Percentiles rank a stretch among this genome's conserved stretches.
phyloP scores from a whole-genome alignment of 1,139 yeast genomes.

The Taphrina confusa region DNA sequence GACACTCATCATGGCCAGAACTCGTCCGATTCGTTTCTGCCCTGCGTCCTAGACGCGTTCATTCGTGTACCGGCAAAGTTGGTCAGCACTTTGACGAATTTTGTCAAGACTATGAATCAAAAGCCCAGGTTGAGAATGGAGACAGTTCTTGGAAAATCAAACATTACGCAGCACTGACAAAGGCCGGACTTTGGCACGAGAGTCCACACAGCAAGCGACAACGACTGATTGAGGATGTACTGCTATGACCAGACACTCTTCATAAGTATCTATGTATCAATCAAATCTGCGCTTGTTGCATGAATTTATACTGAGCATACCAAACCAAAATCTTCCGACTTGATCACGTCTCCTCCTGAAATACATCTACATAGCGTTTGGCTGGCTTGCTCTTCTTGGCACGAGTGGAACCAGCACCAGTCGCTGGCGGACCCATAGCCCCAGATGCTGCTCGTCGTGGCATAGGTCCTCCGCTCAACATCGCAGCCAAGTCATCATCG shows the following conservation, averaged over 20 bases:
- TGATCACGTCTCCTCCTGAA: constrained; percentile 17
- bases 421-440: constrained; percentile 7
- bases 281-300: too few species aligned
- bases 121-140: not conserved
- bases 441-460: constrained; percentile 19
- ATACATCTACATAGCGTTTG: constrained; percentile 28
- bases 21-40: constrained; percentile 32
- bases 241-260: not conserved
- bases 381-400: constrained; percentile 9
- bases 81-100: constrained; percentile 12
- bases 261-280: not conserved
- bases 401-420: constrained; percentile 5
- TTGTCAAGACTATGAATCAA: not conserved
- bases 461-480: constrained; percentile 13
- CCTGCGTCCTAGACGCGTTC: constrained; percentile 37
- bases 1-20: constrained; percentile 40
- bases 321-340: too few species aligned
- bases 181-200: constrained; percentile 21
- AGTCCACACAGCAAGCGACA: constrained; percentile 18
- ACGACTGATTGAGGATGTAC: constrained; percentile 6
- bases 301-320: too few species aligned
- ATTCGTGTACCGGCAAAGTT: constrained; percentile 37
- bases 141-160: not conserved
- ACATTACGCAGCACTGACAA: not conserved
- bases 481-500: constrained; percentile 25